phyloP scores from a whole-genome alignment of 1,284 basidiomycete species.

The Cystobasidiaceae sp. region DNA sequence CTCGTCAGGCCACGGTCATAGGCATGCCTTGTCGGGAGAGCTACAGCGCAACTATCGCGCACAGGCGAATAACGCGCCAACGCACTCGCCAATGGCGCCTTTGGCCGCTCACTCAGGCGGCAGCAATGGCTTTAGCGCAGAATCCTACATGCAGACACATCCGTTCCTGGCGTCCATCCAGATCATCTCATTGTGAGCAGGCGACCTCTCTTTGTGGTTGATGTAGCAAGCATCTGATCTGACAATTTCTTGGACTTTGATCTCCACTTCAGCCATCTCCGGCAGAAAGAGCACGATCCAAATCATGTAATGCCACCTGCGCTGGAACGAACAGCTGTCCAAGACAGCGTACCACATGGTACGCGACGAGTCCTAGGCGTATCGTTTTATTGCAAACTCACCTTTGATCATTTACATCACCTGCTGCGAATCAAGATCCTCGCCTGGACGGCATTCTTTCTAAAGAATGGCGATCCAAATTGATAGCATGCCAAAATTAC shows the following conservation, averaged over 20 bases:
- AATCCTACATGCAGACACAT: neutral
- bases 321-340: constrained; percentile 51
- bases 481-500: neutral
- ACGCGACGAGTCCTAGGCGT: too few species aligned
- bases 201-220: constrained; percentile 55
- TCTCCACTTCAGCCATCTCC: constrained; percentile 43
- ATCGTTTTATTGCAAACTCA: too few species aligned
- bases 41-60: neutral
- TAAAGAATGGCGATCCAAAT: constrained; percentile 44
- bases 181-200: constrained; percentile 15
- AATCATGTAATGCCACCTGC: constrained; percentile 47
- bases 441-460: constrained; percentile 58
- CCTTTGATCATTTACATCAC: too few species aligned
- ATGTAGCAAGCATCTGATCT: constrained; percentile 51
- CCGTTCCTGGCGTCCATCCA: constrained; percentile 18
- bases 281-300: constrained; percentile 43
- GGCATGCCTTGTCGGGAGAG: neutral
- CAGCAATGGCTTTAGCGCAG: neutral
- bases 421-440: constrained; percentile 45
- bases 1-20: too few species aligned
- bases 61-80: neutral
- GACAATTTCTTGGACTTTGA: too few species aligned
- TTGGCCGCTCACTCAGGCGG: neutral
- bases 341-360: constrained; percentile 55
- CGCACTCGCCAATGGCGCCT: neutral